A percentile compares a stretch with the other conserved stretches of the same genome.
phyloP scores from a whole-genome alignment of 306 rosid species.

The Oxytropis ochrocephala region DNA sequence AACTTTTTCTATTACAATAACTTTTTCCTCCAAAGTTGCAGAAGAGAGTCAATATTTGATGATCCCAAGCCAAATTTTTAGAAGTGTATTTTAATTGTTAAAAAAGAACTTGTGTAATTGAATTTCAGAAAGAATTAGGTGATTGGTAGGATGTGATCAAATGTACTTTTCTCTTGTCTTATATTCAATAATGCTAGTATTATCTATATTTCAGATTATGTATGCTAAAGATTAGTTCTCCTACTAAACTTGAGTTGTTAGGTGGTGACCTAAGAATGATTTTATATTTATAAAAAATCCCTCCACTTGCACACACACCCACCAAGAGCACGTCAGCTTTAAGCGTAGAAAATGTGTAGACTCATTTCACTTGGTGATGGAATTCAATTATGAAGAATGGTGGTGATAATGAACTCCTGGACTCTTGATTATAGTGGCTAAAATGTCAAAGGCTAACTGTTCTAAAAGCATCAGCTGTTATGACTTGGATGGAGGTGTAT shows the following conservation, averaged over 20 bases:
- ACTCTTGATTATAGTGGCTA: neutral
- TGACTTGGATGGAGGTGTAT: neutral
- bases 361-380: neutral
- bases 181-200: neutral
- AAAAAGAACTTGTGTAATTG: neutral
- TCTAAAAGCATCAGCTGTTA: neutral
- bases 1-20: neutral
- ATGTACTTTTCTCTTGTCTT: neutral
- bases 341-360: neutral
- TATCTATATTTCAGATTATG: neutral
- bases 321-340: neutral
- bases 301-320: too few relatives aligned
- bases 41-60: neutral
- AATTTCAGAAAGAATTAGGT: neutral
- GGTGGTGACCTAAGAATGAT: neutral
- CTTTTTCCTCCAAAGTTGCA: neutral
- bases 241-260: too few relatives aligned
- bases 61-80: neutral
- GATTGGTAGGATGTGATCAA: neutral
- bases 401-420: neutral
- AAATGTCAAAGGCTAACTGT: neutral
- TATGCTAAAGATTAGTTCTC: too few relatives aligned
- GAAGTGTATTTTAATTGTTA: neutral
- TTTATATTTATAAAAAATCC: neutral
- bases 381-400: neutral